Percentiles rank a stretch among this genome's conserved stretches.
These are phyloP conservation scores for Myxozyma sirexii DNA, from an alignment of 805 yeast species.

Conservation along the genomic window DNA sequence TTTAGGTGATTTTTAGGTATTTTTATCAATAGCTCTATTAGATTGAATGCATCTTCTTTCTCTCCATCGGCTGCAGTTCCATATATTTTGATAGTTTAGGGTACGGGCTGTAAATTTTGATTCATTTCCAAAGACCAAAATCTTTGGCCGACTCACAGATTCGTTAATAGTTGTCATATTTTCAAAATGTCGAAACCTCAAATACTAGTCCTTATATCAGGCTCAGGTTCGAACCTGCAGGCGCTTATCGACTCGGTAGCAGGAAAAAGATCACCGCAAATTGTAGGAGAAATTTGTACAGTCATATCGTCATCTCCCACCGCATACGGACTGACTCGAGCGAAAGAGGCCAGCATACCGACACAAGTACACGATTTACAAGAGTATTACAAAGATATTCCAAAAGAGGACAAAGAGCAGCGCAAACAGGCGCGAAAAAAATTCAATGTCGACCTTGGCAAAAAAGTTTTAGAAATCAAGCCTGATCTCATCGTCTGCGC, in stretches of 20 bases:
- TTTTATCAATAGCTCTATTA: too few species aligned
- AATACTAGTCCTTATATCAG: slow-evolving; percentile 83
- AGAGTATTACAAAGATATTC: slow-evolving; percentile 68
- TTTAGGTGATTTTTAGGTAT: too few species aligned
- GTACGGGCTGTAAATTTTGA: too few species aligned
- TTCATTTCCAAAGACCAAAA: too few species aligned
- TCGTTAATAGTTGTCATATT: too few species aligned
- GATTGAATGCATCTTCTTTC: too few species aligned
- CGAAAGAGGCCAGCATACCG: slow-evolving; percentile 68
- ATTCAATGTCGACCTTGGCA: slow-evolving; percentile 80
- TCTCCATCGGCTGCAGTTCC: too few species aligned
- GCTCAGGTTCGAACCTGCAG: slow-evolving; percentile 93
- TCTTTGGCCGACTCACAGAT: too few species aligned
- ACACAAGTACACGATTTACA: slow-evolving; percentile 70
- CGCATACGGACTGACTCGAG: slow-evolving; percentile 89
- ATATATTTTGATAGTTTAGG: too few species aligned
- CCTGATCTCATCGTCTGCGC: slow-evolving; percentile 96
- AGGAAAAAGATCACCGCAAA: slow-evolving; percentile 21
- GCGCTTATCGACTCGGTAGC: slow-evolving; percentile 70
- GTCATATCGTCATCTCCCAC: slow-evolving; percentile 83
- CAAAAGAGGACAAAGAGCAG: slow-evolving; percentile 64
- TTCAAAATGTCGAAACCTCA: slow-evolving; percentile 13
- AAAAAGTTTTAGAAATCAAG: slow-evolving; percentile 59
- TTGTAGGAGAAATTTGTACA: slow-evolving; percentile 57
- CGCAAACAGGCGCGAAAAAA: slow-evolving; percentile 64